These are phyloP conservation scores for Hypocrella siamensis DNA, from an alignment of 2,329 filamentous ascomycete genomes.

Conservation along the genomic window DNA sequence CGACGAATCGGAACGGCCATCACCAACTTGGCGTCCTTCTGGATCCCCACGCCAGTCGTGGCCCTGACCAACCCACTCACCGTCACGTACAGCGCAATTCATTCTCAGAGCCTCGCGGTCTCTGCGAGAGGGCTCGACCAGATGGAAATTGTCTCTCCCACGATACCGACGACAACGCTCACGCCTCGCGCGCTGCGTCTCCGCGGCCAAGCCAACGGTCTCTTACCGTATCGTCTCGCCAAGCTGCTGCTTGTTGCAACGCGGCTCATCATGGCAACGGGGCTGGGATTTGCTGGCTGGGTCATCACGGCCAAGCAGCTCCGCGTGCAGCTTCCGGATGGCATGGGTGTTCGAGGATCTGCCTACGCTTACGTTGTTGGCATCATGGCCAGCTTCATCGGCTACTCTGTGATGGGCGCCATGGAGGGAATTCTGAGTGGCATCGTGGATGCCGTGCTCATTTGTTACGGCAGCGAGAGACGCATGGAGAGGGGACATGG, in stretches of 20 bases:
- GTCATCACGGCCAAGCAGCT: constrained; percentile 78
- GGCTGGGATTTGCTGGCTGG: constrained; percentile 91
- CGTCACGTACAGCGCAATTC: constrained; percentile 84
- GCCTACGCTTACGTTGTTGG: constrained; percentile 92
- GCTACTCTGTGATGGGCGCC: constrained; percentile 80
- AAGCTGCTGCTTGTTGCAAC: constrained; percentile 87
- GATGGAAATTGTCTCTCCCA: constrained; percentile 63
- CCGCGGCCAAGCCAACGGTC: constrained; percentile 29
- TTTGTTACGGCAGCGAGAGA: constrained; percentile 89
- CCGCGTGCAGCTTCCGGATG: constrained; percentile 39
- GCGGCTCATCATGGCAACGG: constrained; percentile 78
- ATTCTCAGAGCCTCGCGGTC: constrained; percentile 65
- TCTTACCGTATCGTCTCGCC: constrained; percentile 80
- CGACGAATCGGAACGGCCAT: constrained; percentile 48
- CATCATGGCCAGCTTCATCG: constrained; percentile 82
- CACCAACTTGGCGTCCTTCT: constrained; percentile 58
- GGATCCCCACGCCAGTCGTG: constrained; percentile 73
- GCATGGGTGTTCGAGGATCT: constrained; percentile 52
- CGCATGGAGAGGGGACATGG: constrained; percentile 50
- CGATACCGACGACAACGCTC: constrained; percentile 57
- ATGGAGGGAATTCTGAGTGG: constrained; percentile 81
- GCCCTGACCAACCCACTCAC: constrained; percentile 82
- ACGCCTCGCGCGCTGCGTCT: constrained; percentile 36
- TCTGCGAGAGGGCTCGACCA: constrained; percentile 69
- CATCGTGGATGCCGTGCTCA: constrained; percentile 73